Percentiles rank a stretch among this genome's conserved stretches.
Conservation (phyloP, 2,329 filamentous ascomycete genomes). For the Cladobotryum protrusum region DNA sequence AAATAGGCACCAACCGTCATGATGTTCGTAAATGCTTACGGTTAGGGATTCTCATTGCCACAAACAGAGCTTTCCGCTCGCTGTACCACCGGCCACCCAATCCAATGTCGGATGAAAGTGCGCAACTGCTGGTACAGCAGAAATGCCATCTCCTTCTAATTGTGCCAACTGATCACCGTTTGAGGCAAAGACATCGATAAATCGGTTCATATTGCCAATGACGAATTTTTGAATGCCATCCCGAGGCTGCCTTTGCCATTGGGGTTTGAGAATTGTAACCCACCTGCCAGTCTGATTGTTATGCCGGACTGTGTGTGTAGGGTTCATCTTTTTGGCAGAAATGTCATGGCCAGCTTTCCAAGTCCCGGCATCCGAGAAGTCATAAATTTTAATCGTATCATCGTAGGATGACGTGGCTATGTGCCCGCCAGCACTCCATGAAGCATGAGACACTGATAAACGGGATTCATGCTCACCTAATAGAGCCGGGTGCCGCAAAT, state of each 20-base stretch:
- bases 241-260: conserved; percentile 78
- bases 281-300: conserved; percentile 96
- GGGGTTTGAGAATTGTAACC: conserved; percentile 76
- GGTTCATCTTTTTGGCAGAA: conserved; percentile 57
- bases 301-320: conserved; percentile 64
- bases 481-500: conserved; percentile 56
- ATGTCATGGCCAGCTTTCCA: conserved; percentile 58
- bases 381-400: conserved; percentile 88
- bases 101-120: conserved; percentile 82
- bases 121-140: conserved; percentile 86
- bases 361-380: conserved; percentile 56
- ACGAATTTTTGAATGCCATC: conserved; percentile 82
- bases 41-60: conserved; percentile 58
- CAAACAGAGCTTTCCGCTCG: conserved; percentile 84
- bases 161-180: conserved; percentile 85
- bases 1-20: background rate
- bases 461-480: conserved; percentile 77
- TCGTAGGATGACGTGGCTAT: conserved; percentile 92
- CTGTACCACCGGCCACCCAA: conserved; percentile 89
- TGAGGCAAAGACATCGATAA: conserved; percentile 82
- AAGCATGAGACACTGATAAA: conserved; percentile 85
- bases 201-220: conserved; percentile 96
- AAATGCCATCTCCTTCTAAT: conserved; percentile 81
- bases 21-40: background rate
- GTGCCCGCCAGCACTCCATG: conserved; percentile 79